Percentiles rank a stretch among this genome's conserved stretches.
These are phyloP conservation scores for Phytophthora sp. DNA, from an alignment of 352 stramenopile species.

Conservation along the genomic window DNA sequence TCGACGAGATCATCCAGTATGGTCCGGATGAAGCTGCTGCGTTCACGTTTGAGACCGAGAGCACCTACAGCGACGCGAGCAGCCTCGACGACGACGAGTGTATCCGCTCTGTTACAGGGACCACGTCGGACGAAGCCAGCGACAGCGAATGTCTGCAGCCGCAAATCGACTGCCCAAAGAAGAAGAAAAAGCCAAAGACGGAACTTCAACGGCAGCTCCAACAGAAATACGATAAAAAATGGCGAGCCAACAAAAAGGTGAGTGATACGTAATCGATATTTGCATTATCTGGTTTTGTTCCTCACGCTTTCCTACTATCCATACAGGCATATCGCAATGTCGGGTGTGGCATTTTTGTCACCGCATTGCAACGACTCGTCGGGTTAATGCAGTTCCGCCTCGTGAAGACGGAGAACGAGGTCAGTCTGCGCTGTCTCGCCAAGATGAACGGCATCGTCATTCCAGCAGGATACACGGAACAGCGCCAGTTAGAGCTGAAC, in stretches of 20 bases:
- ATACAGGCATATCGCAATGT: not conserved
- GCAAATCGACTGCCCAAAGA: not conserved
- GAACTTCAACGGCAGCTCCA: slow-evolving; percentile 25
- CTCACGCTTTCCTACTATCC: too few relatives aligned
- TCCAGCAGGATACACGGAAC: not conserved
- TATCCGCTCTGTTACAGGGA: slow-evolving; percentile 9
- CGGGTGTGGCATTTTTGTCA: too few relatives aligned
- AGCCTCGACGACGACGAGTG: slow-evolving; percentile 8
- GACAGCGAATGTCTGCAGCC: slow-evolving; percentile 20
- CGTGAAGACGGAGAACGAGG: slow-evolving; percentile 14
- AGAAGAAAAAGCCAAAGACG: slow-evolving; percentile 18
- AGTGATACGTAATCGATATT: not conserved
- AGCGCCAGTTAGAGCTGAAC: slow-evolving; percentile 17
- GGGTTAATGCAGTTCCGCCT: slow-evolving; percentile 20
- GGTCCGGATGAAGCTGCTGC: not conserved
- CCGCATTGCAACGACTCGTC: slow-evolving; percentile 16
- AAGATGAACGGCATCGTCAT: slow-evolving; percentile 7
- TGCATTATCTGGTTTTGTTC: not conserved
- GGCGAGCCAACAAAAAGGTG: slow-evolving; percentile 28
- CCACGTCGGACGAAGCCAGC: slow-evolving; percentile 29
- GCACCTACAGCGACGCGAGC: not conserved
- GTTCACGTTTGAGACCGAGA: too few relatives aligned
- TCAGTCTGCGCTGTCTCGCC: slow-evolving; percentile 16
- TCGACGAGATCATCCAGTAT: slow-evolving; percentile 39
- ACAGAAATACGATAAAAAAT: slow-evolving; percentile 33